phyloP scores from a whole-genome alignment of 2,329 filamentous ascomycete genomes.

The Ploettnerulaceae sp. region DNA sequence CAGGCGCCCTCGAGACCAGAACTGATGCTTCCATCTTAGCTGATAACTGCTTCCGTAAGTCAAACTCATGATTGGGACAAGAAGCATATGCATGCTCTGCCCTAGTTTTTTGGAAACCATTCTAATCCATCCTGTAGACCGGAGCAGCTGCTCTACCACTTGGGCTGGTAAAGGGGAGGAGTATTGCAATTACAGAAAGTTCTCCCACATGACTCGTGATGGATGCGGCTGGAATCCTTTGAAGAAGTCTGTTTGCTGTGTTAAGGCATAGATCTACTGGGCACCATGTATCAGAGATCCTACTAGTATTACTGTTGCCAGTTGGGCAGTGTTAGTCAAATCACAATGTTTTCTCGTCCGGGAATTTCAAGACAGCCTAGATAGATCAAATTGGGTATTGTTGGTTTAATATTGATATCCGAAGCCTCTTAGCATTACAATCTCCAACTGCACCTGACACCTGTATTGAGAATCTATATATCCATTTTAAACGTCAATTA shows the following conservation, averaged over 20 bases:
- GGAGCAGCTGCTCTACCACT: conserved; percentile 1
- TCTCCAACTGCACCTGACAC: too few relatives aligned
- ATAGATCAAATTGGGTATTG: too few relatives aligned
- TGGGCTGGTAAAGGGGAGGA: conserved; percentile 4
- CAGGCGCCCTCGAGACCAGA: not conserved
- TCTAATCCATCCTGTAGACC: too few relatives aligned
- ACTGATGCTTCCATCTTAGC: not conserved
- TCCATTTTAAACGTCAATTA: too few relatives aligned
- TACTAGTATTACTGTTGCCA: not conserved
- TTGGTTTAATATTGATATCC: too few relatives aligned
- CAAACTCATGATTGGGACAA: too few relatives aligned
- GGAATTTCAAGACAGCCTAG: too few relatives aligned
- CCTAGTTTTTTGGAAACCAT: too few relatives aligned
- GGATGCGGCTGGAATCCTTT: conserved; percentile 2
- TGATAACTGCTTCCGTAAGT: conserved; percentile 8
- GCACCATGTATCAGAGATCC: too few relatives aligned
- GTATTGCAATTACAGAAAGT: not conserved
- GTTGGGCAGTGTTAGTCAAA: not conserved
- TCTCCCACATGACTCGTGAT: conserved; percentile 5
- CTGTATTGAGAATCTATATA: too few relatives aligned
- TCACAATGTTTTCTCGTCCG: too few relatives aligned
- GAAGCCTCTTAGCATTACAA: too few relatives aligned
- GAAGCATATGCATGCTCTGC: not conserved
- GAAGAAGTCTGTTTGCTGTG: conserved; percentile 6
- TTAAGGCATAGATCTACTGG: not conserved